Evolutionary conservation across 345 rosid genomes (phyloP).

Genomic region (Euphorbia peplus): DNA sequence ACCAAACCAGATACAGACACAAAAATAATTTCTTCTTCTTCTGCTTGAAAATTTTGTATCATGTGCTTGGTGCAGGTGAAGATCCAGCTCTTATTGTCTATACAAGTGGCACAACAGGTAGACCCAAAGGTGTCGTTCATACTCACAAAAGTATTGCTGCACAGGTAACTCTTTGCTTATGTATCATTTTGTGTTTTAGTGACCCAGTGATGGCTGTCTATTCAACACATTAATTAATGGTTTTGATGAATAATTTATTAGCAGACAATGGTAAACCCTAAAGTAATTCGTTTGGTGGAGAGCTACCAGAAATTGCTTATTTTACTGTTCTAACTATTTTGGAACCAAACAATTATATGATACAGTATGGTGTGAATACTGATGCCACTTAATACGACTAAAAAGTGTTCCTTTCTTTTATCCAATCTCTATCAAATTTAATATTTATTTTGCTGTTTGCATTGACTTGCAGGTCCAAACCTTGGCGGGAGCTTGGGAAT

Average conservation of each 20-base stretch:
- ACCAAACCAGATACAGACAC: neutral
- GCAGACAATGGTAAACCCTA: neutral
- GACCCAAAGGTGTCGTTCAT: constrained; percentile 98
- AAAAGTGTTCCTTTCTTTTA: constrained; percentile 2
- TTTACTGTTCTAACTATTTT: neutral
- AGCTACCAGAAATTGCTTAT: neutral
- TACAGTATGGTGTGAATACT: neutral
- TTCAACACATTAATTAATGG: neutral
- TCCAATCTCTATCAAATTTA: constrained; percentile 1
- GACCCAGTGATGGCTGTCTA: neutral
- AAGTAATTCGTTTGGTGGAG: neutral
- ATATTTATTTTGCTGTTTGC: constrained; percentile 17
- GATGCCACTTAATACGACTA: neutral
- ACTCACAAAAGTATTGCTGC: constrained; percentile 79
- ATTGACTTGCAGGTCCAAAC: constrained; percentile 63
- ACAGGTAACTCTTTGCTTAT: constrained; percentile 46
- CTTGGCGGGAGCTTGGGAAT: constrained; percentile 88
- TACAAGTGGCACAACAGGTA: constrained; percentile 98
- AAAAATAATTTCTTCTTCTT: neutral
- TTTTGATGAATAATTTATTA: neutral
- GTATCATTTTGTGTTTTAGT: constrained; percentile 3
- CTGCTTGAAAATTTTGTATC: neutral
- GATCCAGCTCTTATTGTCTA: constrained; percentile 86
- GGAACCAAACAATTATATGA: neutral
- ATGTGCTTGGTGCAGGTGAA: constrained; percentile 47